Evolutionary conservation across 2,329 filamentous ascomycete species (phyloP).

Genomic region (Neonectria hederae): DNA sequence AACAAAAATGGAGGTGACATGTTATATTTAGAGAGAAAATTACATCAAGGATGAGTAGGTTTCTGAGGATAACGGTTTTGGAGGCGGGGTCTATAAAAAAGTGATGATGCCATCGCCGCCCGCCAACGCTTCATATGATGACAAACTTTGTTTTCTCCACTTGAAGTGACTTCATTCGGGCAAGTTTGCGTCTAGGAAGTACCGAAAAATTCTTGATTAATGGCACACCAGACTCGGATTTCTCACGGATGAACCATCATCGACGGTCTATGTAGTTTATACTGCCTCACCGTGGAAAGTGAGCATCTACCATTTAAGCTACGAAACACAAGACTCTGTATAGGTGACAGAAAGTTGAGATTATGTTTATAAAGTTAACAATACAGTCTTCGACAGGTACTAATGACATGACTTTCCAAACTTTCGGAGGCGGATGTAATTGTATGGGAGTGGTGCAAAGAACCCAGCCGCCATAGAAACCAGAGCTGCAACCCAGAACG

Average conservation of each 20-base stretch:
- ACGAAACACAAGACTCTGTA: not conserved
- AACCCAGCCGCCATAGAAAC: constrained; percentile 56
- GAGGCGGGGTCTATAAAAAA: not conserved
- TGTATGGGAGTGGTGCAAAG: constrained; percentile 62
- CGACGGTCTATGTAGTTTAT: no score
- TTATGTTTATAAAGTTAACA: not conserved
- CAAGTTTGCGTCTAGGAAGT: not conserved
- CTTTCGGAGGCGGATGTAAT: constrained; percentile 58
- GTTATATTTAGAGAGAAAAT: not conserved
- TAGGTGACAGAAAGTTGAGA: not conserved
- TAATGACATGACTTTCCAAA: constrained; percentile 60
- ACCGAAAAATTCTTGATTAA: not conserved
- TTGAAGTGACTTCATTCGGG: not conserved
- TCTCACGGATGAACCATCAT: not conserved
- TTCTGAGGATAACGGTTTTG: no score
- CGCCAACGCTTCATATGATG: not conserved
- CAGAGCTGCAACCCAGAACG: constrained; percentile 62
- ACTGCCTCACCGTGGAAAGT: no score
- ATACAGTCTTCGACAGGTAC: constrained; percentile 2
- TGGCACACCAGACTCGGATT: no score
- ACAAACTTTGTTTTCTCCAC: not conserved
- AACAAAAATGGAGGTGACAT: constrained; percentile 28
- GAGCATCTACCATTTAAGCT: no score
- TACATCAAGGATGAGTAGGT: not conserved
- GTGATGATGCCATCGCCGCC: not conserved